phyloP scores from a whole-genome alignment of 2,329 filamentous ascomycete species.

The Exophiala lecanii-corni region DNA sequence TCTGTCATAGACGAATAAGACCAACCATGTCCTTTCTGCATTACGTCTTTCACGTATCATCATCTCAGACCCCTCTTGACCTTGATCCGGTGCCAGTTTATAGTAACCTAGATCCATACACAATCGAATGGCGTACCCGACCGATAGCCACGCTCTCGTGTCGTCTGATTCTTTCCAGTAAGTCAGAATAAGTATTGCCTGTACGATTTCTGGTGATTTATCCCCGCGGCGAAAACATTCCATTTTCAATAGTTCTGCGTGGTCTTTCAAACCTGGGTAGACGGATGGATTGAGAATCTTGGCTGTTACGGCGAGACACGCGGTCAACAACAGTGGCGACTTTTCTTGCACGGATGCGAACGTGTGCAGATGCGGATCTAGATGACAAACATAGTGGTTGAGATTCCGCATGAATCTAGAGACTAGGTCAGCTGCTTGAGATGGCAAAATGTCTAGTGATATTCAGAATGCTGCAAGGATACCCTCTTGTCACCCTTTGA shows the following conservation, averaged over 20 bases:
- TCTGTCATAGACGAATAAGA: slow-evolving; percentile 39
- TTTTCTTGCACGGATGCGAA: slow-evolving; percentile 34
- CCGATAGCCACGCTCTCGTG: slow-evolving; percentile 36
- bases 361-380: slow-evolving; percentile 38
- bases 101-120: slow-evolving; percentile 34
- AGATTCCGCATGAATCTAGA: slow-evolving; percentile 36
- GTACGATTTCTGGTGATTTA: slow-evolving; percentile 38
- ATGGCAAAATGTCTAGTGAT: no score
- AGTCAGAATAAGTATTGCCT: slow-evolving; percentile 34
- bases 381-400: slow-evolving; percentile 40
- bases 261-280: slow-evolving; percentile 28
- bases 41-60: slow-evolving; percentile 31
- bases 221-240: slow-evolving; percentile 31
- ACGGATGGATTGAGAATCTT: slow-evolving; percentile 36
- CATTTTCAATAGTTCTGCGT: slow-evolving; percentile 30
- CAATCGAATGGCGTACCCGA: slow-evolving; percentile 40
- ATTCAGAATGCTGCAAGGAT: no score
- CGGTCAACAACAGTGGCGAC: slow-evolving; percentile 36
- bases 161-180: slow-evolving; percentile 44
- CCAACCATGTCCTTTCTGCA: slow-evolving; percentile 36
- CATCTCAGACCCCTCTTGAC: not conserved
- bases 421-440: no score
- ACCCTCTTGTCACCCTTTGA: no score
- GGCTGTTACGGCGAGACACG: slow-evolving; percentile 33
- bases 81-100: not conserved